phyloP scores from a whole-genome alignment of 73 alveolate genomes.

The Paramecium octaurelia region DNA sequence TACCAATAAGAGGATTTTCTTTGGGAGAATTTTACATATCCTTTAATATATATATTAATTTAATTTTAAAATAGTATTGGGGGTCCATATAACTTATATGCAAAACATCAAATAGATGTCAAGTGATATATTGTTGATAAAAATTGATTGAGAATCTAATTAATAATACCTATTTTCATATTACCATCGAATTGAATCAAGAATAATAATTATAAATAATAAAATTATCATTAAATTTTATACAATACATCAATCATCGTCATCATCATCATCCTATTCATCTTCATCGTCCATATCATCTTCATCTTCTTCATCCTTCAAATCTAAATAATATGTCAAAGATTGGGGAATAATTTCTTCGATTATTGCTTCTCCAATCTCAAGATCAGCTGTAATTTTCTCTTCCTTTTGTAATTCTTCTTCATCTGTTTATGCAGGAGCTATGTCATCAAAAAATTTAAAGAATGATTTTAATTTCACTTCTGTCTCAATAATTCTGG shows the following conservation, averaged over 20 bases:
- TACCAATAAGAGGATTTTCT: not conserved
- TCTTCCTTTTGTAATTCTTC: constrained; percentile 77
- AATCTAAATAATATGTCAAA: constrained; percentile 87
- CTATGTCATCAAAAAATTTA: constrained; percentile 86
- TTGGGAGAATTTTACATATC: not conserved
- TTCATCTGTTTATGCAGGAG: constrained; percentile 81
- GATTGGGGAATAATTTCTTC: constrained; percentile 84
- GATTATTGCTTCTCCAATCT: not conserved
- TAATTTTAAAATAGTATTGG: not conserved
- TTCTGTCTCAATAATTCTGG: constrained; percentile 75
- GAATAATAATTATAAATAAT: not conserved
- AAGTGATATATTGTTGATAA: not conserved
- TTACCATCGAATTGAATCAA: not conserved
- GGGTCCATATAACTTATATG: not conserved
- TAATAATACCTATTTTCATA: not conserved
- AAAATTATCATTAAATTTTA: not conserved
- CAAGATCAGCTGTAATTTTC: not conserved
- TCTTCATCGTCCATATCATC: not conserved
- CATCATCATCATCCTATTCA: not conserved
- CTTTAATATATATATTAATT: not conserved
- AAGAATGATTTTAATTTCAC: constrained; percentile 81
- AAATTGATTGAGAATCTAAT: not conserved
- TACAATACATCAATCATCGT: not conserved
- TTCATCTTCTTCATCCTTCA: constrained; percentile 18
- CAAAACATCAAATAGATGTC: not conserved